Evolutionary conservation across 441 rosid species (phyloP).

Genomic region (Erysimum pusillum): DNA sequence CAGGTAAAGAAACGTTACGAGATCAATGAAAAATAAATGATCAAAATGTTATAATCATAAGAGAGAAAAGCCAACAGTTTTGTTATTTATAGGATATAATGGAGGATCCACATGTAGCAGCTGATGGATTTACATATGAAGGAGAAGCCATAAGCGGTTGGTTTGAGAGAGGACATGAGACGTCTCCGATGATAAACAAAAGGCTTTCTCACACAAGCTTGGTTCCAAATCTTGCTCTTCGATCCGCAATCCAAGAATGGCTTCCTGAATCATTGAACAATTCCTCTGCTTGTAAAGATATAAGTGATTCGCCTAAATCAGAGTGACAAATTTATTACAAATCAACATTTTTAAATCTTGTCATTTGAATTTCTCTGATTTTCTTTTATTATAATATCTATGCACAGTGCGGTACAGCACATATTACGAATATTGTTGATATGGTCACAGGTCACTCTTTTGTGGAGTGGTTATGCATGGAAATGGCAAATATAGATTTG

Average conservation of each 20-base stretch:
- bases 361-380: not conserved
- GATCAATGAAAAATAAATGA: conserved; percentile 15
- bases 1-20: conserved; percentile 52
- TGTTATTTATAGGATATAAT: conserved; percentile 69
- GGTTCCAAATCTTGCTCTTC: conserved; percentile 36
- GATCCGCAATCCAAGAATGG: conserved; percentile 44
- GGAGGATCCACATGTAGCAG: conserved; percentile 41
- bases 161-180: conserved; percentile 31
- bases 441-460: not conserved
- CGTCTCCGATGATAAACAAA: conserved; percentile 35
- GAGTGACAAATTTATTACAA: not conserved
- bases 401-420: not conserved
- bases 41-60: not conserved
- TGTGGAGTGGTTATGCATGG: not conserved
- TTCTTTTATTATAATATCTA: not conserved
- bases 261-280: conserved; percentile 26
- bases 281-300: not conserved
- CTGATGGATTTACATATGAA: conserved; percentile 44
- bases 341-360: not conserved
- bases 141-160: conserved; percentile 30
- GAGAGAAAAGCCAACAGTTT: not conserved
- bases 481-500: not conserved
- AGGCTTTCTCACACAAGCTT: conserved; percentile 21
- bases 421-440: not conserved
- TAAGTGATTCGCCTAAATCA: not conserved